These are phyloP conservation scores for Fusarium pseudoanthophilum DNA, from an alignment of 2,329 filamentous ascomycete species.

Conservation along the genomic window DNA sequence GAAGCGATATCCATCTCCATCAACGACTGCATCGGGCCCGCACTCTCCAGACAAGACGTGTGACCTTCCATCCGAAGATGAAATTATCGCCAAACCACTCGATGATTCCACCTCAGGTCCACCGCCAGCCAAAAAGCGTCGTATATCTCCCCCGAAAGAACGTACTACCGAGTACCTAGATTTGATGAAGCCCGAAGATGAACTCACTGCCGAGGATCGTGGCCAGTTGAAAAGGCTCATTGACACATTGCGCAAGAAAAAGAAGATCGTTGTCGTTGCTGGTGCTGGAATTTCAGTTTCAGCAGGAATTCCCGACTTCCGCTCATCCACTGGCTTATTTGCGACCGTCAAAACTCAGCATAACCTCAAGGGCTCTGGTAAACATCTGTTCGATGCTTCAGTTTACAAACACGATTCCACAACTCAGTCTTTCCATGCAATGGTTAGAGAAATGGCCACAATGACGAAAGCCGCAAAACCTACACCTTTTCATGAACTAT, in stretches of 20 bases:
- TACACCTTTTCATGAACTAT: conserved; percentile 91
- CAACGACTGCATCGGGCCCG: conserved; percentile 59
- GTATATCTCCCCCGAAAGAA: conserved; percentile 68
- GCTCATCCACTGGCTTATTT: conserved; percentile 90
- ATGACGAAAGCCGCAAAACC: conserved; percentile 81
- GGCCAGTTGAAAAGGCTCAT: conserved; percentile 76
- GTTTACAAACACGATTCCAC: conserved; percentile 94
- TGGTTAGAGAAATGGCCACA: conserved; percentile 89
- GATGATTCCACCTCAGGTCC: conserved; percentile 61
- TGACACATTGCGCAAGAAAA: conserved; percentile 82
- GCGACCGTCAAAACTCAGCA: conserved; percentile 85
- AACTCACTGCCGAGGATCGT: conserved; percentile 57
- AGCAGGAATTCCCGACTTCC: conserved; percentile 96
- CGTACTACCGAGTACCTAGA: conserved; percentile 87
- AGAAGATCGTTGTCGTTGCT: conserved; percentile 96
- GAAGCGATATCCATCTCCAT: conserved; percentile 65
- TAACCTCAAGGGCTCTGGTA: conserved; percentile 88
- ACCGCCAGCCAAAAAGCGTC: conserved; percentile 80
- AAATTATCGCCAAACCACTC: conserved; percentile 45
- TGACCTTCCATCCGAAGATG: conserved; percentile 51
- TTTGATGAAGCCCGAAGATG: conserved; percentile 64
- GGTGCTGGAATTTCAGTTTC: conserved; percentile 97
- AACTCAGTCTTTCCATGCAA: conserved; percentile 92
- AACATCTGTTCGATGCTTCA: conserved; percentile 95
- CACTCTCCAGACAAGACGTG: conserved; percentile 62